Evolutionary conservation across 768 basidiomycete species (phyloP).

Genomic region (Cubamyces lactineus): DNA sequence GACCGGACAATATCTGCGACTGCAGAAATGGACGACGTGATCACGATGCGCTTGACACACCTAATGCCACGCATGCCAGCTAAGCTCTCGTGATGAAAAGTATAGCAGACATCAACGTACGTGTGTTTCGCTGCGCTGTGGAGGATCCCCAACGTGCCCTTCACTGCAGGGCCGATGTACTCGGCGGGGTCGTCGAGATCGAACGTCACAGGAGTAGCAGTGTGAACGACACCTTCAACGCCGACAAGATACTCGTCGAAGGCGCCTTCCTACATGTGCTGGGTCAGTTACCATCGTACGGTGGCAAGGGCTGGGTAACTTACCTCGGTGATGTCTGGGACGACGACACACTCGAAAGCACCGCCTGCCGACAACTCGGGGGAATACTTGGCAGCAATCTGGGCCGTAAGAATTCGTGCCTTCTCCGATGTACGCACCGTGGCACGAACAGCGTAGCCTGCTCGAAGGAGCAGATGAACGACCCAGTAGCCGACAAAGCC

Average conservation of each 20-base stretch:
- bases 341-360: not conserved
- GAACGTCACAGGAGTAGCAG: constrained; percentile 61
- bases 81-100: too few relatives aligned
- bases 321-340: constrained; percentile 5
- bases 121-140: constrained; percentile 43
- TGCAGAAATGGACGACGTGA: constrained; percentile 57
- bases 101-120: not conserved
- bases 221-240: constrained; percentile 68
- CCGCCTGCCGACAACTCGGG: not conserved
- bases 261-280: too few relatives aligned
- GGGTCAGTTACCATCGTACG: too few relatives aligned
- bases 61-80: not conserved
- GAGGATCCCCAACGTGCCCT: constrained; percentile 68
- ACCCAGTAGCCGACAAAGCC: constrained; percentile 63
- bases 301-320: too few relatives aligned
- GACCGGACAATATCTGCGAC: constrained; percentile 35
- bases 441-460: constrained; percentile 62
- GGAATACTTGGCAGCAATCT: constrained; percentile 37
- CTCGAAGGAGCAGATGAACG: constrained; percentile 54
- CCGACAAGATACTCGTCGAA: too few relatives aligned
- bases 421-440: constrained; percentile 64
- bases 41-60: constrained; percentile 62
- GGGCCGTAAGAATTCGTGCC: constrained; percentile 52
- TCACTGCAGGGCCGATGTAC: constrained; percentile 68
- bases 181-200: constrained; percentile 51